These are phyloP conservation scores for Rhodomyrtus psidioides DNA, from an alignment of 441 rosid genomes.

Conservation along the genomic window DNA sequence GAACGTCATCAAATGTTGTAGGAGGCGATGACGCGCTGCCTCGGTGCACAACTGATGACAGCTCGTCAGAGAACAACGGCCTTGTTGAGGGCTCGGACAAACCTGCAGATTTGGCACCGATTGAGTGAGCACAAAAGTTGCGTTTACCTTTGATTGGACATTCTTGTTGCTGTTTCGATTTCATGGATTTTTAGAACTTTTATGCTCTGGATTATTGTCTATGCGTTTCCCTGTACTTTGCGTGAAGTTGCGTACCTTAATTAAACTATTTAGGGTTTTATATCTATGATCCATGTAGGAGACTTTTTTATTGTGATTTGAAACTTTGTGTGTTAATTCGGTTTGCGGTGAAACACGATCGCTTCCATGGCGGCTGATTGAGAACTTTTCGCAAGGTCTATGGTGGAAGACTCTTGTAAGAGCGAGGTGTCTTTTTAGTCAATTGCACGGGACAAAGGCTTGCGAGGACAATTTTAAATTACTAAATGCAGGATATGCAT, in stretches of 20 bases:
- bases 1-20: neutral
- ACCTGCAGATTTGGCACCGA: neutral
- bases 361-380: neutral
- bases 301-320: neutral
- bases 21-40: neutral
- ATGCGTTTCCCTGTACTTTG: neutral
- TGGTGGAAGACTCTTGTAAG: too few species aligned
- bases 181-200: neutral
- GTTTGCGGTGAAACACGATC: neutral
- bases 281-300: neutral
- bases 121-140: neutral
- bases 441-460: neutral
- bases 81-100: neutral
- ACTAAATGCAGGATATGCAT: neutral
- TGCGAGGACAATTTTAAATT: neutral
- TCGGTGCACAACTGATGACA: neutral
- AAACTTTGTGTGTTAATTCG: neutral
- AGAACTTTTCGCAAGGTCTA: neutral
- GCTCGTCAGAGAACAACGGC: neutral
- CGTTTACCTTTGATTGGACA: neutral
- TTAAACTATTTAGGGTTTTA: neutral
- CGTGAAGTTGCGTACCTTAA: neutral
- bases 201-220: neutral
- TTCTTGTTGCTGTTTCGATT: neutral
- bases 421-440: neutral